Percentiles rank a stretch among this genome's conserved stretches.
phyloP scores from a whole-genome alignment of 1,284 basidiomycete species.

The Cutaneotrichosporon sp. region DNA sequence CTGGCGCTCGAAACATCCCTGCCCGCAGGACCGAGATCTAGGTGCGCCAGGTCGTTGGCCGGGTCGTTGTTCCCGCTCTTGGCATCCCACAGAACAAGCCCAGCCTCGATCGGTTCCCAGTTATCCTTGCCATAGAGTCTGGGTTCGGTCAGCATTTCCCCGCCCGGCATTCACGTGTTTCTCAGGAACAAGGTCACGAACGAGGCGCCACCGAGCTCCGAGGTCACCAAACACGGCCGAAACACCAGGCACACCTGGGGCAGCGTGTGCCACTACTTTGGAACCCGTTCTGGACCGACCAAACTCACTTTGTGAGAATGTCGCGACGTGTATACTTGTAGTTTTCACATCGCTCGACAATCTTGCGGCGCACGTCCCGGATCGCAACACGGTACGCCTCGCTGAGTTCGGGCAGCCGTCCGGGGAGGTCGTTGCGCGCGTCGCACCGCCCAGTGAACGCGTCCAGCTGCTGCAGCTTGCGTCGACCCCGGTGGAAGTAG shows the following conservation, averaged over 20 bases:
- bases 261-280: no score
- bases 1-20: background rate
- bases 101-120: slow-evolving; percentile 42
- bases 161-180: background rate
- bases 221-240: background rate
- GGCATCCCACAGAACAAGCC: slow-evolving; percentile 37
- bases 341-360: slow-evolving; percentile 48
- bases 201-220: background rate
- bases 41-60: slow-evolving; percentile 30
- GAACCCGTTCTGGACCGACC: no score
- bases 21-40: slow-evolving; percentile 1
- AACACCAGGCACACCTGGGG: background rate
- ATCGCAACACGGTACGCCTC: slow-evolving; percentile 38
- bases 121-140: slow-evolving; percentile 34
- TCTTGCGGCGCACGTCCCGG: slow-evolving; percentile 43
- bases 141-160: background rate
- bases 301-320: slow-evolving; percentile 45
- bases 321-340: slow-evolving; percentile 49
- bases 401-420: slow-evolving; percentile 34
- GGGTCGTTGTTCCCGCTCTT: slow-evolving; percentile 36
- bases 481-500: slow-evolving; percentile 41
- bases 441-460: slow-evolving; percentile 43
- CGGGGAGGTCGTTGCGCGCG: background rate
- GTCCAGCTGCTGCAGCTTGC: slow-evolving; percentile 44
- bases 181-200: background rate